Conservation (phyloP, 2,329 filamentous ascomycete genomes). For the Grosmannia huntii region DNA sequence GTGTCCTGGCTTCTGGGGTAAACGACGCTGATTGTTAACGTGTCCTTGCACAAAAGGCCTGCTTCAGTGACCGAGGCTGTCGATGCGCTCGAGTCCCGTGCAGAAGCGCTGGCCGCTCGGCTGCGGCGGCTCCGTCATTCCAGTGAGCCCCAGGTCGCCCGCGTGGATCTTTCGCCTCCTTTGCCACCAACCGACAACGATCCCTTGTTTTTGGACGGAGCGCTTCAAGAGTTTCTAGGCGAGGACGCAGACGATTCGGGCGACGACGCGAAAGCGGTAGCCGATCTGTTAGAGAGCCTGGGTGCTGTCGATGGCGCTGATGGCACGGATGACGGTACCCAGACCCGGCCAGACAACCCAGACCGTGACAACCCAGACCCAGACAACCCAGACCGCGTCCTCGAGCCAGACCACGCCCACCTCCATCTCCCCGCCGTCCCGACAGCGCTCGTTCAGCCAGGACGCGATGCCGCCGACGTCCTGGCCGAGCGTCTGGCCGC, state of each 20-base stretch:
- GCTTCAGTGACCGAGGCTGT: background rate
- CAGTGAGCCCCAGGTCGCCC: background rate
- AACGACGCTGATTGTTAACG: background rate
- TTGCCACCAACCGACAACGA: constrained; percentile 16
- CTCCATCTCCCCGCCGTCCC: constrained; percentile 36
- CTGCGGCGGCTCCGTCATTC: constrained; percentile 36
- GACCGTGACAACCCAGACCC: too few species aligned
- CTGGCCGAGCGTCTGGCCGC: constrained; percentile 41
- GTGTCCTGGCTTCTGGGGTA: background rate
- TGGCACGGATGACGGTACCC: too few species aligned
- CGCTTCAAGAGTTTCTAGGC: constrained; percentile 35
- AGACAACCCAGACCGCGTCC: too few species aligned
- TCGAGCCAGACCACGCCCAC: too few species aligned
- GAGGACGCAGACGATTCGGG: constrained; percentile 12
- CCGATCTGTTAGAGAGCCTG: constrained; percentile 20
- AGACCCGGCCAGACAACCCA: too few species aligned
- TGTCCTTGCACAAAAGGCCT: too few species aligned
- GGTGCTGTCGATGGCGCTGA: too few species aligned
- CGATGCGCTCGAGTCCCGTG: constrained; percentile 24
- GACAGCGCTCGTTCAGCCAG: constrained; percentile 24
- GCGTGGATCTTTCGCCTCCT: too few species aligned
- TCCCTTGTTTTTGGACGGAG: constrained; percentile 31
- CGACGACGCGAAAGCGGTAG: constrained; percentile 20
- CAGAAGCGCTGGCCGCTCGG: constrained; percentile 38
- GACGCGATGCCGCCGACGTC: constrained; percentile 26